Evolutionary conservation across 352 stramenopile genomes (phyloP), one percentile per base, ranked within the genome.

Genomic region (Globisporangium middletonii): DNA sequence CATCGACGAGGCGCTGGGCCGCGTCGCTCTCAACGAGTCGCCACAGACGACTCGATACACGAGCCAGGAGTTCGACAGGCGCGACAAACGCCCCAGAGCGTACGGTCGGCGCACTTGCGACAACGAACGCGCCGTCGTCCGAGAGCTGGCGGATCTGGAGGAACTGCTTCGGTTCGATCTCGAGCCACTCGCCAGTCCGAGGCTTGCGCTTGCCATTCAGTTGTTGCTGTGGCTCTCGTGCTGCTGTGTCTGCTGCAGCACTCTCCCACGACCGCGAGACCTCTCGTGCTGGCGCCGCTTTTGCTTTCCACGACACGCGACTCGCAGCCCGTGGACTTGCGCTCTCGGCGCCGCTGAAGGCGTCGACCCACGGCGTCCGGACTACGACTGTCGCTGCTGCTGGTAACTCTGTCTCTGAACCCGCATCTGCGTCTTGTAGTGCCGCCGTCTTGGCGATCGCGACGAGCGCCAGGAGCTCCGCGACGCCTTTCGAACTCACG

Each of bases 131-230:
- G 6, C 63, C 69, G 16, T 83, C 72, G 1, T 35, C 26, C 16
- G 74, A 79, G 16, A 81, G 37, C 42, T 68, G 69, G 8, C 60
- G 44, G 56, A 88, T 74, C 52, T 69, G 72, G 18, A 87, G 18
- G 38, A 79, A 87, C 43, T 70, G 64, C 49, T 80, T 79, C 19
- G 65, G 41, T 16, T 33, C 54, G 18, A 89, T 19, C 62, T 89
- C 68, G 11, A 89, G 45, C 77, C 79, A 86, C 26, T 89, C 73
- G 18, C 79, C 71, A 35, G 50, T 47, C 18, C 72, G 75, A 7
- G 77, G 74, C 11, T 53, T 68, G 16, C 66, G 50, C 7, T 42
- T 51, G 19, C 33, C 13, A 7, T 26, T 41, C 18, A 4, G 16
- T 35, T 28, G 7, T 35, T 13, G 1, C 33, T 27, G 45, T 3